phyloP scores from a whole-genome alignment of 169 alveolate genomes.

The Eimeria tenella region DNA sequence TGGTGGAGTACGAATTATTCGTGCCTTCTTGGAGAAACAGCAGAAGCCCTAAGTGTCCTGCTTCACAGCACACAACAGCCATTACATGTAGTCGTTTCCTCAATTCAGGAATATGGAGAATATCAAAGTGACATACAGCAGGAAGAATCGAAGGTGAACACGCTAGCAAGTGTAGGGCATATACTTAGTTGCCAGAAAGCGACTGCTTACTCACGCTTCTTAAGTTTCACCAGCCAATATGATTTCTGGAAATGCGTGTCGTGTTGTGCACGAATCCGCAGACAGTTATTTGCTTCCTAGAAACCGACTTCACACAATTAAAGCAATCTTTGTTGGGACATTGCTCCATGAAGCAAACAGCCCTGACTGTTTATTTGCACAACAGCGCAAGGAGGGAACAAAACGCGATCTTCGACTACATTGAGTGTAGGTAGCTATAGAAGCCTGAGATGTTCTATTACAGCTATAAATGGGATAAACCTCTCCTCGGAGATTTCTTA shows the following conservation, averaged over 20 bases:
- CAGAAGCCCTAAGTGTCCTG: constrained; percentile 80
- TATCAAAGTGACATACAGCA: constrained; percentile 85
- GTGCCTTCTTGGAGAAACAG: constrained; percentile 81
- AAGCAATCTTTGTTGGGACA: constrained; percentile 82
- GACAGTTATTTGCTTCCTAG: constrained; percentile 82
- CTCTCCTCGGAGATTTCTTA: not conserved
- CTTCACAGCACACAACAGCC: constrained; percentile 82
- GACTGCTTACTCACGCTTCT: not conserved
- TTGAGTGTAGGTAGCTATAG: constrained; percentile 23
- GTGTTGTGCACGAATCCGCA: constrained; percentile 11
- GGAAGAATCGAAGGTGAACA: constrained; percentile 80
- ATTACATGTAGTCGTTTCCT: constrained; percentile 80
- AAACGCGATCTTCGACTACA: constrained; percentile 54
- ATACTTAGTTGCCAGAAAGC: not conserved
- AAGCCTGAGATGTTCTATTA: not conserved
- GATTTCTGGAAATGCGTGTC: not conserved
- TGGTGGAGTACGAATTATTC: constrained; percentile 85
- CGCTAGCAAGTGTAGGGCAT: not conserved
- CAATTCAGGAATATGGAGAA: constrained; percentile 83
- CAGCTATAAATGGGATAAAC: too few species aligned
- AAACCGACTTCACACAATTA: constrained; percentile 83
- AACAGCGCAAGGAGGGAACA: constrained; percentile 78
- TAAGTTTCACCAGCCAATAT: not conserved
- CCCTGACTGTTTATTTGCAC: constrained; percentile 82
- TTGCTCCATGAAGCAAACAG: constrained; percentile 82